phyloP scores from a whole-genome alignment of 805 yeast species.

The Yarrowia phangngaensis region DNA sequence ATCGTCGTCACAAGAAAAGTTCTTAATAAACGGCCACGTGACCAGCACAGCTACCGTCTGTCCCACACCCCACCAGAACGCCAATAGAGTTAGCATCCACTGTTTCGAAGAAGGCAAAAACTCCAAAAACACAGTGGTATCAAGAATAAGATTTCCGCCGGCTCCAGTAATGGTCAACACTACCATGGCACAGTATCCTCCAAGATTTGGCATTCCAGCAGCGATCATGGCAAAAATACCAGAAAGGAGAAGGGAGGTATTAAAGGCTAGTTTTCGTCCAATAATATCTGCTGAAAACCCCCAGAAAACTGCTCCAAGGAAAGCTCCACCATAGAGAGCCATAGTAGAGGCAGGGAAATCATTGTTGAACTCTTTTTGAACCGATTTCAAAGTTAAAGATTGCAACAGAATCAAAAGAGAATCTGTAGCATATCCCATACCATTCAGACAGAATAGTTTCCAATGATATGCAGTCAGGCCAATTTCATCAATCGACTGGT shows the following conservation, averaged over 20 bases:
- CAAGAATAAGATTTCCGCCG: conserved; percentile 58
- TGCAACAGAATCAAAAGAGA: conserved; percentile 51
- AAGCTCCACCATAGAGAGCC: conserved; percentile 51
- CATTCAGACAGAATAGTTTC: conserved; percentile 50
- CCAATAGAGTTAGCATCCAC: conserved; percentile 52
- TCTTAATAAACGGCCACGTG: conserved; percentile 55
- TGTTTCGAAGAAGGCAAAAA: conserved; percentile 51
- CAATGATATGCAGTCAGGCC: conserved; percentile 58
- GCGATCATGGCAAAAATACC: conserved; percentile 50
- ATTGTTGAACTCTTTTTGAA: conserved; percentile 48
- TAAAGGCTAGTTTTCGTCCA: conserved; percentile 53
- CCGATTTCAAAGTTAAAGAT: conserved; percentile 46
- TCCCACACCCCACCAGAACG: conserved; percentile 62
- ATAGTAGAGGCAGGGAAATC: conserved; percentile 47
- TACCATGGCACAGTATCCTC: conserved; percentile 44
- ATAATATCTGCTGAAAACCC: conserved; percentile 55
- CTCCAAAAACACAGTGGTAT: conserved; percentile 52
- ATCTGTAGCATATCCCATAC: conserved; percentile 56
- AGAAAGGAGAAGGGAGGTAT: conserved; percentile 47
- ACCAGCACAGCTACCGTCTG: conserved; percentile 52
- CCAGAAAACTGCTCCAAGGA: conserved; percentile 53
- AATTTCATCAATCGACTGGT: conserved; percentile 56
- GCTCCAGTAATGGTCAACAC: conserved; percentile 49
- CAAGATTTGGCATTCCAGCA: conserved; percentile 51
- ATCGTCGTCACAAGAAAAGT: conserved; percentile 46